Percentiles rank a stretch among this genome's conserved stretches.
These are phyloP conservation scores for Ensete ventricosum DNA, from an alignment of 176 grass and related monocot species.

Conservation along the genomic window DNA sequence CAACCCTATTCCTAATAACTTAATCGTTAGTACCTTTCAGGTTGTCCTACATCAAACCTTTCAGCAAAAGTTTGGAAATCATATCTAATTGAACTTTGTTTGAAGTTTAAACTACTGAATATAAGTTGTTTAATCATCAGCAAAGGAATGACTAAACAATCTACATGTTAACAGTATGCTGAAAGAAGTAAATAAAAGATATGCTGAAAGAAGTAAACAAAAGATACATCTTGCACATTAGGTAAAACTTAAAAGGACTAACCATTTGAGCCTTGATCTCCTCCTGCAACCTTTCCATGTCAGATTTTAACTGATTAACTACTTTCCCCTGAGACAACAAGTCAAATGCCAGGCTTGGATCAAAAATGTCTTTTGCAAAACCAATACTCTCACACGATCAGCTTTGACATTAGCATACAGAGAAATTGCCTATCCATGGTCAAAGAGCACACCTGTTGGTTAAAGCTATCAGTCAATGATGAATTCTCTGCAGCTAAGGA, in stretches of 20 bases:
- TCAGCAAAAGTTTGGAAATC: too few species aligned
- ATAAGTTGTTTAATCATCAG: too few species aligned
- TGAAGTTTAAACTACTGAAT: too few species aligned
- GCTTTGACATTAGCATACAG: background rate
- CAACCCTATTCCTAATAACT: too few species aligned
- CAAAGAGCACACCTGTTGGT: slow-evolving; percentile 62
- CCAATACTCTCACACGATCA: background rate
- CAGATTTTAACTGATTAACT: slow-evolving; percentile 84
- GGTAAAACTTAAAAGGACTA: slow-evolving; percentile 17
- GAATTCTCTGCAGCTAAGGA: slow-evolving; percentile 84
- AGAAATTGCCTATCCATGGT: background rate
- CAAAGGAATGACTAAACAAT: too few species aligned
- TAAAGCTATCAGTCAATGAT: slow-evolving; percentile 88
- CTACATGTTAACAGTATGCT: too few species aligned
- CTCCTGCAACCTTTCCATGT: slow-evolving; percentile 74
- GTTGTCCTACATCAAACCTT: too few species aligned
- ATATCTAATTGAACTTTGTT: too few species aligned
- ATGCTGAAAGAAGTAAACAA: background rate
- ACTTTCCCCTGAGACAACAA: slow-evolving; percentile 49
- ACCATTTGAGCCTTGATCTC: slow-evolving; percentile 96
- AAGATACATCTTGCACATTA: background rate
- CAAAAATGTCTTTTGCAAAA: background rate
- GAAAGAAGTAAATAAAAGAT: background rate
- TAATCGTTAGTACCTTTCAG: too few species aligned
- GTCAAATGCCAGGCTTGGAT: background rate